A percentile compares a stretch with the other conserved stretches of the same genome.
phyloP scores from a whole-genome alignment of 2,329 filamentous ascomycete genomes.

The Scolecobasidium constrictum region DNA sequence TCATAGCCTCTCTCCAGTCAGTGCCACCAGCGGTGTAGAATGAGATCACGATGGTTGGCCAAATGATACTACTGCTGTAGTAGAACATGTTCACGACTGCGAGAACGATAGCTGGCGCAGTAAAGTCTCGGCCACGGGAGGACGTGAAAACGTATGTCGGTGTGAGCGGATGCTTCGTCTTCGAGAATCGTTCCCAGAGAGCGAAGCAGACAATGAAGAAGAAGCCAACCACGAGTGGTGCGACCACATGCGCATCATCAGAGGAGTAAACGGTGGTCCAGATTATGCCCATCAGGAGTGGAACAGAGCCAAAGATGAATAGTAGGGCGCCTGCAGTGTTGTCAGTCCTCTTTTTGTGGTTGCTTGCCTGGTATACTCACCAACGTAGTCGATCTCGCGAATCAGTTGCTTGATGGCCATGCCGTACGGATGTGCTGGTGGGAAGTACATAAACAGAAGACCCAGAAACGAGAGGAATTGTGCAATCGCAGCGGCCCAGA shows the following conservation, averaged over 20 bases:
- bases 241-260: conserved; percentile 19
- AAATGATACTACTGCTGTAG: conserved; percentile 28
- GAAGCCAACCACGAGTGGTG: conserved; percentile 21
- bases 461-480: conserved; percentile 5
- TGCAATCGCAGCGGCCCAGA: conserved; percentile 9
- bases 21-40: conserved; percentile 6
- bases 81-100: conserved; percentile 43
- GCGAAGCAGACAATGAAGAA: conserved; percentile 19
- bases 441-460: conserved; percentile 10
- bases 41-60: conserved; percentile 30
- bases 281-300: conserved; percentile 21
- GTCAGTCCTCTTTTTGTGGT: too few species aligned
- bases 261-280: conserved; percentile 19
- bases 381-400: conserved; percentile 22
- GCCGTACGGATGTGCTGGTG: conserved; percentile 11
- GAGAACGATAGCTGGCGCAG: conserved; percentile 33
- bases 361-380: too few species aligned
- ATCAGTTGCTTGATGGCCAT: conserved; percentile 14
- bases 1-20: background rate
- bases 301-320: conserved; percentile 18
- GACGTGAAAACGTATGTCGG: conserved; percentile 36
- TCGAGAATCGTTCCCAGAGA: conserved; percentile 20
- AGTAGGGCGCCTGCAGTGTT: conserved; percentile 19
- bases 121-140: conserved; percentile 35
- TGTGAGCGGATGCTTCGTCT: conserved; percentile 24